Conservation (phyloP, 495 filamentous ascomycete genomes). For the Parachaetomium inaequale region DNA sequence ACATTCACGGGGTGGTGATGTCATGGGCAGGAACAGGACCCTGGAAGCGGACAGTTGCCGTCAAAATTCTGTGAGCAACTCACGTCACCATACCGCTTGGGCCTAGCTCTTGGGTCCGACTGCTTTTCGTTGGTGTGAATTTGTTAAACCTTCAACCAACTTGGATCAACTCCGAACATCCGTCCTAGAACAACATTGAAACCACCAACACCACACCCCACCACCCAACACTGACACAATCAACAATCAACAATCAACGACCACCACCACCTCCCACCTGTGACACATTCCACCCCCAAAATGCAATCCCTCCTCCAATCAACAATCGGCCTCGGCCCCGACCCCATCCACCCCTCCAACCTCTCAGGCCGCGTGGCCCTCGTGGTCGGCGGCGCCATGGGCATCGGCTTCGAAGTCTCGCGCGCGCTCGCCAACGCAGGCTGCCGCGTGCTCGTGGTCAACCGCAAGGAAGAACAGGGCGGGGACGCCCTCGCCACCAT, state of each 20-base stretch:
- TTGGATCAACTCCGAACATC: too few relatives aligned
- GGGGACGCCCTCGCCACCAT: slow-evolving; percentile 37
- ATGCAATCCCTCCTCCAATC: slow-evolving; percentile 33
- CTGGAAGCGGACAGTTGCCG: background rate
- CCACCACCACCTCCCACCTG: too few relatives aligned
- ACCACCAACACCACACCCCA: background rate
- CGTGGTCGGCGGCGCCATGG: slow-evolving; percentile 53
- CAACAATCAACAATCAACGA: too few relatives aligned
- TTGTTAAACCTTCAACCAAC: too few relatives aligned
- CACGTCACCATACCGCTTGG: background rate
- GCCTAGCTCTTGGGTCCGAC: too few relatives aligned
- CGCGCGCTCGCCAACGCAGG: slow-evolving; percentile 36
- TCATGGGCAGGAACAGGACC: background rate
- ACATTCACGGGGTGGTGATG: background rate
- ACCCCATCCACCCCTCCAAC: slow-evolving; percentile 24
- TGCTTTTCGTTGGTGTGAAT: too few relatives aligned
- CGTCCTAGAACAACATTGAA: slow-evolving; percentile 18
- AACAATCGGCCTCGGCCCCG: slow-evolving; percentile 27
- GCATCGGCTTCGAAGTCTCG: slow-evolving; percentile 52
- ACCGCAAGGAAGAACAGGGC: slow-evolving; percentile 42
- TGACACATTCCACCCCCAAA: too few relatives aligned
- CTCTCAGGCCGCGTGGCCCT: slow-evolving; percentile 46
- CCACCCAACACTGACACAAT: too few relatives aligned
- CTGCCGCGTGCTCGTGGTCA: slow-evolving; percentile 38
- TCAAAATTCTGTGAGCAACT: background rate